Base-by-base conservation (phyloP, 305 asterid genomes). In the Euphrasia arctica region DNA sequence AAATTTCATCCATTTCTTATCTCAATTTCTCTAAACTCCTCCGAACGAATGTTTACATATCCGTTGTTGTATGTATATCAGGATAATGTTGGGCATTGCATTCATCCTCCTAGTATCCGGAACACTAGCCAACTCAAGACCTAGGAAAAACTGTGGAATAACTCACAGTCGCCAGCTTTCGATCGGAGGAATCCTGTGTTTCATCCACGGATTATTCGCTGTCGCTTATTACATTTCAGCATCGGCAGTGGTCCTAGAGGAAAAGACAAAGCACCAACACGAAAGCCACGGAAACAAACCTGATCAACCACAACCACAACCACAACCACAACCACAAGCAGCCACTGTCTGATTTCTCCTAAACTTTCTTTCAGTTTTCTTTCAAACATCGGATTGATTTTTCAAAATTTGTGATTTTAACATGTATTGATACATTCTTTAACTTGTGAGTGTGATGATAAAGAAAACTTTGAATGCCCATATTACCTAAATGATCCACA, bases 101-200 rank as follows among this genome's bases (percentile, higher is more conserved):
- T 87, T 92, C 69, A 66, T 79, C 49, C 72, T 87, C 78, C 88
- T 89, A 31, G 67, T 92, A 18, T 80, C 87, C 0, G 98, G 97
- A 60, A 78, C 91, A 18, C 22, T 82, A 34, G 70, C 83, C 13
- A 88, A 88, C 78, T 74, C 91, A 1, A 73, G 70, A 59, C 69
- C 96, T 3, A 84, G 98, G 60, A 79, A 63, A 34, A 67, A 81
- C 49, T 90, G 97, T 31, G 92, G 98, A 13, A 77, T 92, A 22
- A 55, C 85, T 54, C 79, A 85, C 68, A 78, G 78, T 28, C 80
- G 82, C 4, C 78, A 76, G 59, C 74, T 92, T 52, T 84, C 95
- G 0, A 75, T 85, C 5, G 98, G 98, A 43, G 98, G 98, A 60
- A 76, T 89, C 5, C 50, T 87, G 76, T 89, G 97, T 67, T 89